Conservation (phyloP, 305 asterid genomes). For the Fraxinus sp. region DNA sequence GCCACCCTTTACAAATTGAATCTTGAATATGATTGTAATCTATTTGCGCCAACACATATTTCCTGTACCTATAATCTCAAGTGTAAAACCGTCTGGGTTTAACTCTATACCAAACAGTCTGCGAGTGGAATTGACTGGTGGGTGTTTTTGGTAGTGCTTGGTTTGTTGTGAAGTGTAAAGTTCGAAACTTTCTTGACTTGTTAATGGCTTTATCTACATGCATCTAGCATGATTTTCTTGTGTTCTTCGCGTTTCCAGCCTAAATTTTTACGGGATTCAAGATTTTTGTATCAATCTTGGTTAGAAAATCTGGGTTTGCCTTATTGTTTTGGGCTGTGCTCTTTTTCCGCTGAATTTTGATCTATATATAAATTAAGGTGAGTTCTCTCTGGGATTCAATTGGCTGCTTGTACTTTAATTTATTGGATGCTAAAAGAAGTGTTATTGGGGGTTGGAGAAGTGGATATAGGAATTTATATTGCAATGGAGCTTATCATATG, state of each 20-base stretch:
- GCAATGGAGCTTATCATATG: slow-evolving; percentile 33
- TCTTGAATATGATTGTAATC: background rate
- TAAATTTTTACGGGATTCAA: slow-evolving; percentile 15
- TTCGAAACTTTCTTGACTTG: slow-evolving; percentile 14
- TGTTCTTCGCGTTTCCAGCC: slow-evolving; percentile 29
- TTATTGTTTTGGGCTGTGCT: slow-evolving; percentile 9
- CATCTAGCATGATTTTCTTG: slow-evolving; percentile 20
- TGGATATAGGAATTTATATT: slow-evolving; percentile 27
- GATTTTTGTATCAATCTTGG: slow-evolving; percentile 23
- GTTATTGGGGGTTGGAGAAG: slow-evolving; percentile 9
- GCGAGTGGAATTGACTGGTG: slow-evolving; percentile 44
- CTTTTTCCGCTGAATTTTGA: slow-evolving; percentile 16
- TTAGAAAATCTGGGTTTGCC: slow-evolving; percentile 16
- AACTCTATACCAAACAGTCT: slow-evolving; percentile 28
- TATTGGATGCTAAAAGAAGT: slow-evolving; percentile 7
- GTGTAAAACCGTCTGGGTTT: slow-evolving; percentile 27
- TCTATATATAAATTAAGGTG: slow-evolving; percentile 19
- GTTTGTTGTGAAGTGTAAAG: slow-evolving; percentile 19
- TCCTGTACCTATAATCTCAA: slow-evolving; percentile 12
- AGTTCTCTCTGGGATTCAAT: slow-evolving; percentile 23
- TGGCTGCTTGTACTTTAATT: background rate
- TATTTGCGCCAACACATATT: background rate
- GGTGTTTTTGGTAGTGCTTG: slow-evolving; percentile 22
- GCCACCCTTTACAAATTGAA: background rate
- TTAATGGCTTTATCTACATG: slow-evolving; percentile 16